phyloP scores from a whole-genome alignment of 768 basidiomycete genomes.

The Butyriboletus loyo region DNA sequence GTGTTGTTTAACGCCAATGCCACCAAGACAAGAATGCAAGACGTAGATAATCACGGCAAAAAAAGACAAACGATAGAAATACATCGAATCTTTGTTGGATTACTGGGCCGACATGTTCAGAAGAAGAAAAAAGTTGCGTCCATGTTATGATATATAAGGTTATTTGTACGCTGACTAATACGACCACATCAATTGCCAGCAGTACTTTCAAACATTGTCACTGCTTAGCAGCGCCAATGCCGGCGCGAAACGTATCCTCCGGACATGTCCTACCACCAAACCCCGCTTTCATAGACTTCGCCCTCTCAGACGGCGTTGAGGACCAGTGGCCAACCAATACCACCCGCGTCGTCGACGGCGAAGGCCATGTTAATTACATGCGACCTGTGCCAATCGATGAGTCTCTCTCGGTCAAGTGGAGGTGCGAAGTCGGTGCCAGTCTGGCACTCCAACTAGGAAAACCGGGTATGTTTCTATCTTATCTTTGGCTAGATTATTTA shows the following conservation, averaged over 20 bases:
- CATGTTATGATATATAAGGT: neutral
- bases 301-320: slow-evolving; percentile 56
- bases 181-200: too few relatives aligned
- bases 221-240: slow-evolving; percentile 18
- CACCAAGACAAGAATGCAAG: slow-evolving; percentile 39
- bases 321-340: slow-evolving; percentile 57
- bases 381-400: slow-evolving; percentile 51
- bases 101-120: neutral
- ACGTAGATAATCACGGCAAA: slow-evolving; percentile 64
- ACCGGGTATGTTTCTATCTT: slow-evolving; percentile 42
- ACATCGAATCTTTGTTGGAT: neutral
- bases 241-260: slow-evolving; percentile 13
- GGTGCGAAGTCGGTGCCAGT: slow-evolving; percentile 38
- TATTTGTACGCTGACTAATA: slow-evolving; percentile 18
- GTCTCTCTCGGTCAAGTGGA: slow-evolving; percentile 56
- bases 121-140: neutral
- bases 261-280: slow-evolving; percentile 45
- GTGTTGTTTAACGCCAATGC: slow-evolving; percentile 68
- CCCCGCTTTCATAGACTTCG: slow-evolving; percentile 56
- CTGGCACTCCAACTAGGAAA: slow-evolving; percentile 44
- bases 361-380: slow-evolving; percentile 74
- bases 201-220: too few relatives aligned
- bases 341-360: slow-evolving; percentile 47
- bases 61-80: neutral
- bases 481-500: neutral